phyloP scores from a whole-genome alignment of 805 yeast genomes.

The Clavispora vitiphila region DNA sequence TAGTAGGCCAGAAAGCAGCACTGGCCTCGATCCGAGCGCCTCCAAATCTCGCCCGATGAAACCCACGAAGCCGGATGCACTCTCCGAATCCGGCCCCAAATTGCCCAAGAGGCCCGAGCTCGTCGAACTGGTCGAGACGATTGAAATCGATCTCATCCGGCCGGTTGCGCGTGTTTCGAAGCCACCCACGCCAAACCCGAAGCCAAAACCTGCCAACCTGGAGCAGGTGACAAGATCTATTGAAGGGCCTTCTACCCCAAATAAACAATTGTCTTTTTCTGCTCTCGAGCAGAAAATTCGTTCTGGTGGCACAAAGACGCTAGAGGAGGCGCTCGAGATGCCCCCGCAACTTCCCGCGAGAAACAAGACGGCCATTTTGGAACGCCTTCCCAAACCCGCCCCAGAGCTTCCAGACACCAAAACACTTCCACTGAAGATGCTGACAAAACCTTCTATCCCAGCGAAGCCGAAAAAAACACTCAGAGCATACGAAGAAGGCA shows the following conservation, averaged over 20 bases:
- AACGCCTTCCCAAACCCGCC: background rate
- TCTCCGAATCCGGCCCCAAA: constrained; percentile 5
- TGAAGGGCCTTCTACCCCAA: too few relatives aligned
- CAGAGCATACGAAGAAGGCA: background rate
- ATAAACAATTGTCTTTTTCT: background rate
- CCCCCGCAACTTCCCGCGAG: background rate
- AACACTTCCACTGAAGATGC: constrained; percentile 5
- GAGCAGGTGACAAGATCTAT: too few relatives aligned
- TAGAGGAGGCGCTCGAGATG: background rate
- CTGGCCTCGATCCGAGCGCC: too few relatives aligned
- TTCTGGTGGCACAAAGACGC: background rate
- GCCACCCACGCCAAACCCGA: background rate
- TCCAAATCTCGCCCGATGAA: constrained; percentile 4
- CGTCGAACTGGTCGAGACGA: background rate
- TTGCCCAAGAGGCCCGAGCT: constrained; percentile 7
- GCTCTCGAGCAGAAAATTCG: background rate
- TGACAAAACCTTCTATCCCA: background rate
- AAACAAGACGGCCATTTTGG: background rate
- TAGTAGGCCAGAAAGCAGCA: too few relatives aligned
- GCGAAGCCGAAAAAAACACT: constrained; percentile 4
- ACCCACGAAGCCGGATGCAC: background rate
- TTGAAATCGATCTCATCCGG: background rate
- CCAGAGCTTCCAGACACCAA: constrained; percentile 13
- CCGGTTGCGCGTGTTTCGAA: background rate
- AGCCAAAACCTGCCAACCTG: too few relatives aligned